A percentile compares a stretch with the other conserved stretches of the same genome.
These are phyloP conservation scores for bread wheat (Triticum aestivum) DNA, from an alignment of 176 grass and related monocot species.

Conservation along the genomic window DNA sequence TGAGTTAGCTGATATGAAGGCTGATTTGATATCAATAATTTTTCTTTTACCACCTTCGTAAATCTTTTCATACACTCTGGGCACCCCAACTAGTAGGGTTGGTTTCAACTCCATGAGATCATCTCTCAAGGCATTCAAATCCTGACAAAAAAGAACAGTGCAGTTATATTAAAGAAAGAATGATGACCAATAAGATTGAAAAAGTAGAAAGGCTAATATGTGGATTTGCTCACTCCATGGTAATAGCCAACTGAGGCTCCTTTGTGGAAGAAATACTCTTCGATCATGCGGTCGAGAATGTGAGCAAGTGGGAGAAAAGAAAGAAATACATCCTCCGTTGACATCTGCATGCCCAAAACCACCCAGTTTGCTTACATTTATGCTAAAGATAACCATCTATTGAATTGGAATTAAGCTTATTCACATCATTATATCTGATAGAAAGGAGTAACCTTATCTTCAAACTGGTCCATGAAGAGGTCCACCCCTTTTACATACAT, in stretches of 20 bases:
- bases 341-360: conserved; percentile 74
- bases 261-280: conserved; percentile 97
- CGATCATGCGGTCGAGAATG: conserved; percentile 92
- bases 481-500: conserved; percentile 67
- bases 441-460: conserved; percentile 68
- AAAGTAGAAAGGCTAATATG: conserved; percentile 4
- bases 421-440: not conserved
- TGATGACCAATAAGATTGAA: not conserved
- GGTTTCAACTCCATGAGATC: conserved; percentile 93
- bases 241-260: conserved; percentile 96
- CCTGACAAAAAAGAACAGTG: conserved; percentile 38
- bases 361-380: conserved; percentile 4
- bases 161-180: not conserved
- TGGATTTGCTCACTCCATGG: conserved; percentile 75
- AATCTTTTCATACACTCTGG: conserved; percentile 91
- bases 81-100: conserved; percentile 90
- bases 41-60: conserved; percentile 72
- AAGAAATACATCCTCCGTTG: conserved; percentile 91
- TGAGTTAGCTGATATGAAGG: conserved; percentile 9
- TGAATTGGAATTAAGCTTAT: not conserved
- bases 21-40: not conserved
- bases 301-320: conserved; percentile 98
- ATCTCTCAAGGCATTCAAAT: conserved; percentile 88
- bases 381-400: not conserved
- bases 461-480: conserved; percentile 88